These are phyloP conservation scores for Bruguiera hainesii DNA, from an alignment of 441 rosid species.

Conservation along the genomic window DNA sequence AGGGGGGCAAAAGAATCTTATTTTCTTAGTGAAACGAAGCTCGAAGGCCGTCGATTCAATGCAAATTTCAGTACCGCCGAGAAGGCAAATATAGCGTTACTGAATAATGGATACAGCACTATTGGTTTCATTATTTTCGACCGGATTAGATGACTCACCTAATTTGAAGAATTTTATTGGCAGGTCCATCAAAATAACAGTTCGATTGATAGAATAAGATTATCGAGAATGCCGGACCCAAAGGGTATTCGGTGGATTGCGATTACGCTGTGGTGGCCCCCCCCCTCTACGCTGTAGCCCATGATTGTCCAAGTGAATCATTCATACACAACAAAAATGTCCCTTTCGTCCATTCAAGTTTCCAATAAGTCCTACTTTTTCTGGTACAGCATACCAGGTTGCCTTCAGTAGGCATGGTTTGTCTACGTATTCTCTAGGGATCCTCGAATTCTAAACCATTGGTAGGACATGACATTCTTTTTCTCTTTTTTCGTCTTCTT, in stretches of 20 bases:
- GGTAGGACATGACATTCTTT: not conserved
- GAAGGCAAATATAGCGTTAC: no score
- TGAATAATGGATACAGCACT: no score
- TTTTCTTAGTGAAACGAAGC: no score
- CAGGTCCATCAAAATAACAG: not conserved
- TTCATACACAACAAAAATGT: constrained; percentile 3
- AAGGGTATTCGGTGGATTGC: constrained; percentile 8
- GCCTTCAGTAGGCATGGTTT: not conserved
- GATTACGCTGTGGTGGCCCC: constrained; percentile 3
- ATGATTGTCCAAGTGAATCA: constrained; percentile 25
- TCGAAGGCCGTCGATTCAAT: no score
- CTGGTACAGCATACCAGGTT: not conserved
- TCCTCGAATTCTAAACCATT: constrained; percentile 6
- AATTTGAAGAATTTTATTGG: not conserved
- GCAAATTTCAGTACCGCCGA: no score
- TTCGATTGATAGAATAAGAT: not conserved
- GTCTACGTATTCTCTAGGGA: not conserved
- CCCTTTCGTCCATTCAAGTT: constrained; percentile 8
- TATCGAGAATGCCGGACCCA: constrained; percentile 14
- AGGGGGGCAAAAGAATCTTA: no score
- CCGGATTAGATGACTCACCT: constrained; percentile 1
- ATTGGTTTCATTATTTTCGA: no score
- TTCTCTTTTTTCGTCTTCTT: not conserved
- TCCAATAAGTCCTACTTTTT: constrained; percentile 4
- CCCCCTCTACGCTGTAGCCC: constrained; percentile 7